A percentile compares a stretch with the other conserved stretches of the same genome.
Conservation (phyloP, 2,329 filamentous ascomycete genomes). For the Monilinia fructicola region DNA sequence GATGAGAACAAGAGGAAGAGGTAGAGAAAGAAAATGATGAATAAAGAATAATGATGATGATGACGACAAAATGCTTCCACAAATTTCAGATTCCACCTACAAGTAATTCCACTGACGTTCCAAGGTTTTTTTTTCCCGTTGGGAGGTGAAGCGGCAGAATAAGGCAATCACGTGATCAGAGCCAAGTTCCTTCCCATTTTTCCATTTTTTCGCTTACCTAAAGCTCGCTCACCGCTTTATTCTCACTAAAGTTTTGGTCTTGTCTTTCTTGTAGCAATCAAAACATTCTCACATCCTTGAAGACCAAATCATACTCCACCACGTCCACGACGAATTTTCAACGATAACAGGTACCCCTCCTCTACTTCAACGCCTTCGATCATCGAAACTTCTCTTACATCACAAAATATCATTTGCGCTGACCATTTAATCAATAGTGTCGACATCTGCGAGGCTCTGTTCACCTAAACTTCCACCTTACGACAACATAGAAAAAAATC, state of each 20-base stretch:
- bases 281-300: slow-evolving; percentile 38
- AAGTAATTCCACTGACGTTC: slow-evolving; percentile 6
- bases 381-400: slow-evolving; percentile 6
- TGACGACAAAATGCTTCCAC: neutral
- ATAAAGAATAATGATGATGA: neutral
- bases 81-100: neutral
- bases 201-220: slow-evolving; percentile 27
- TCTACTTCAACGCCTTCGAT: slow-evolving; percentile 9
- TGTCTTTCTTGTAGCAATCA: slow-evolving; percentile 28
- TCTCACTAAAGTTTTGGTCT: slow-evolving; percentile 25
- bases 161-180: slow-evolving; percentile 2
- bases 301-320: slow-evolving; percentile 39
- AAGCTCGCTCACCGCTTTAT: slow-evolving; percentile 25
- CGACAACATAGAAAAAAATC: slow-evolving; percentile 38
- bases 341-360: slow-evolving; percentile 35
- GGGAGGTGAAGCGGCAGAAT: slow-evolving; percentile 9
- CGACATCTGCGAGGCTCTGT: slow-evolving; percentile 29
- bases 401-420: slow-evolving; percentile 10
- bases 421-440: slow-evolving; percentile 14
- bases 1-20: neutral
- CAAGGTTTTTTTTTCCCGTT: neutral
- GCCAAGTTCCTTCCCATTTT: neutral
- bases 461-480: slow-evolving; percentile 33
- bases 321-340: slow-evolving; percentile 38
- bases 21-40: neutral